These are phyloP conservation scores for Wickerhamiella galacta DNA, from an alignment of 805 yeast genomes.

Conservation along the genomic window DNA sequence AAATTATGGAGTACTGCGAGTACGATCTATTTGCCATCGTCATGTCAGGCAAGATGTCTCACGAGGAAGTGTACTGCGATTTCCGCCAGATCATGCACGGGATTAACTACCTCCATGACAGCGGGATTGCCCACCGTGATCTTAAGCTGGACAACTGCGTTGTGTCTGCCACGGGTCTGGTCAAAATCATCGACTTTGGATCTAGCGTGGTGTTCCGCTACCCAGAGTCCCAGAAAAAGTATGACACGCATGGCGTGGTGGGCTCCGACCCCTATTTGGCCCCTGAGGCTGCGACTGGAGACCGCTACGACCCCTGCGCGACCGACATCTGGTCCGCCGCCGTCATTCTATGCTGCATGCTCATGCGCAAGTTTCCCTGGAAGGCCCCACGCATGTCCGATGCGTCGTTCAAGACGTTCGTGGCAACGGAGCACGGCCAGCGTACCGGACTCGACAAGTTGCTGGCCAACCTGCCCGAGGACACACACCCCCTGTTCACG, in stretches of 20 bases:
- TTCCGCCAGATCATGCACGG: conserved; percentile 76
- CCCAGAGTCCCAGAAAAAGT: conserved; percentile 57
- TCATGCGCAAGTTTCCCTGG: conserved; percentile 86
- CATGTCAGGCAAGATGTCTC: conserved; percentile 78
- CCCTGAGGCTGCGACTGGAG: conserved; percentile 76
- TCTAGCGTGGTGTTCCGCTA: conserved; percentile 82
- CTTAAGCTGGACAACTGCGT: conserved; percentile 88
- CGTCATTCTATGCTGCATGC: conserved; percentile 83
- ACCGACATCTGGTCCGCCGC: conserved; percentile 92
- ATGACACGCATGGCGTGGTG: conserved; percentile 70
- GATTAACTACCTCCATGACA: conserved; percentile 56
- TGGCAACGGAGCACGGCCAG: conserved; percentile 20
- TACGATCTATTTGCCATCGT: conserved; percentile 86
- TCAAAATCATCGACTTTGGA: conserved; percentile 84
- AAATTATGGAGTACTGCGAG: conserved; percentile 91
- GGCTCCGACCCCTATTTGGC: conserved; percentile 85
- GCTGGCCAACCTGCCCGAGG: conserved; percentile 50
- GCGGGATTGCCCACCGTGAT: conserved; percentile 82
- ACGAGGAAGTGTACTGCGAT: conserved; percentile 70
- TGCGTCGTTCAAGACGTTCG: conserved; percentile 66
- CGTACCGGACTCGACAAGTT: conserved; percentile 48
- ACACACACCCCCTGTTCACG: conserved; percentile 42
- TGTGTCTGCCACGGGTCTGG: conserved; percentile 63
- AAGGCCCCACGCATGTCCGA: conserved; percentile 74
- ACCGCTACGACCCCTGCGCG: conserved; percentile 78